Base-by-base conservation (phyloP, 1,139 yeast genomes). In the Suhomyces coccinellae region DNA sequence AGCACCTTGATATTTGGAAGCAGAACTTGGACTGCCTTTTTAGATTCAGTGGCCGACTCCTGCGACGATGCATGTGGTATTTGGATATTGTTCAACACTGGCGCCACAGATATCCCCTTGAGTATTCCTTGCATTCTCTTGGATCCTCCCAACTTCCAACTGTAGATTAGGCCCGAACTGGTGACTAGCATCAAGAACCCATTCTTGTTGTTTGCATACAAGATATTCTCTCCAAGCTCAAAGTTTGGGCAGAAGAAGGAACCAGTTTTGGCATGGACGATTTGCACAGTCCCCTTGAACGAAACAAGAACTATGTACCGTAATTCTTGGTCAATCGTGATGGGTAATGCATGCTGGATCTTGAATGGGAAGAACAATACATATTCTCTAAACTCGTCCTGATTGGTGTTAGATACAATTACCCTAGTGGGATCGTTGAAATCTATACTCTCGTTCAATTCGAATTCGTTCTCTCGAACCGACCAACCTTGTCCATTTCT, bases 191-290 rank as follows among this genome's bases (percentile, higher is more conserved):
- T 62, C 2, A 93, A 74, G 58, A 45, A 80, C 30, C 59, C 78
- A 53, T 61, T 77, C 52, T 37, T 82, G 76, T 68, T 82, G 54
- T 59, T 82, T 67, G 58, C 77, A 59, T 69, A 79, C 62, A 61
- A 80, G 51, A 72, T 77, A 69, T 62, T 87, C 42, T 50, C 78
- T 51, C 73, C 98, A 75, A 75, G 73, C 79, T 69, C 85, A 14
- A 82, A 61, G n/a, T 73, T 61, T 2, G 87, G 83, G 43, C 69
- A 61, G 0, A 71, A 51, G 28, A 66, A 66, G 20, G 72, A 59
- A 1, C 95, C 96, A 1, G 73, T 55, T 2, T 85, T 78, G 1
- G 87, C 80, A 11, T 83, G 77, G 0, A 95, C 77, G 69, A 96
- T 78, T 58, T 86, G 87, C 3, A 81, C 52, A 4, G 81, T 75